Conservation (phyloP, 306 rosid species). For the Senna tora region DNA sequence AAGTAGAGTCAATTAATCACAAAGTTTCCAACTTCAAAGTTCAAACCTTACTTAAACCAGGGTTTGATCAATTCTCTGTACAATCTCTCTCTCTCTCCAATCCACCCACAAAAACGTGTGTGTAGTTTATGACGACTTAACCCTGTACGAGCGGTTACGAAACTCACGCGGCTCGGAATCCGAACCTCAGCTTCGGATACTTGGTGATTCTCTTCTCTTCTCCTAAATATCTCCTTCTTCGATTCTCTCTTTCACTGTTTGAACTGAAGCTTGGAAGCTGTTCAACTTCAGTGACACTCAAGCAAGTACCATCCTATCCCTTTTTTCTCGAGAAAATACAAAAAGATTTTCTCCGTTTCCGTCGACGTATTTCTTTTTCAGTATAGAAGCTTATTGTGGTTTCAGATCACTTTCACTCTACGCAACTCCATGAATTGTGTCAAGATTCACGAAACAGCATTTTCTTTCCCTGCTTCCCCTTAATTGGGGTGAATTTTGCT, state of each 20-base stretch:
- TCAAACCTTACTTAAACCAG: too few relatives aligned
- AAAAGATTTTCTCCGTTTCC: slow-evolving; percentile 24
- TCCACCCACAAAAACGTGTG: too few relatives aligned
- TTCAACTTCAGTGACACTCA: slow-evolving; percentile 47
- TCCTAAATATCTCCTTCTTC: slow-evolving; percentile 12
- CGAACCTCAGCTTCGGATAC: slow-evolving; percentile 37
- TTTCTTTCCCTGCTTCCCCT: background rate
- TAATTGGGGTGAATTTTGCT: slow-evolving; percentile 26
- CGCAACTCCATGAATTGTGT: background rate
- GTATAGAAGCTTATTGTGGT: background rate
- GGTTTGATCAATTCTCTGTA: too few relatives aligned
- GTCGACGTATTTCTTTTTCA: background rate
- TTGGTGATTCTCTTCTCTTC: background rate
- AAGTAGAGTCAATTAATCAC: too few relatives aligned
- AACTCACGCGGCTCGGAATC: background rate
- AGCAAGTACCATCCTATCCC: slow-evolving; percentile 16
- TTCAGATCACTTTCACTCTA: slow-evolving; percentile 38
- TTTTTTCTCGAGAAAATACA: slow-evolving; percentile 19
- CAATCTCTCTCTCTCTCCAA: too few relatives aligned
- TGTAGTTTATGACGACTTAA: too few relatives aligned
- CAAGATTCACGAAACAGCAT: background rate
- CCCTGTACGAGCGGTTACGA: background rate
- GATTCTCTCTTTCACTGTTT: slow-evolving; percentile 21
- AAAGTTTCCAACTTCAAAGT: too few relatives aligned
- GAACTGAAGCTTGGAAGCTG: slow-evolving; percentile 1